Evolutionary conservation across 257 asterid species (phyloP).

Genomic region (Solanum ossicruentum): DNA sequence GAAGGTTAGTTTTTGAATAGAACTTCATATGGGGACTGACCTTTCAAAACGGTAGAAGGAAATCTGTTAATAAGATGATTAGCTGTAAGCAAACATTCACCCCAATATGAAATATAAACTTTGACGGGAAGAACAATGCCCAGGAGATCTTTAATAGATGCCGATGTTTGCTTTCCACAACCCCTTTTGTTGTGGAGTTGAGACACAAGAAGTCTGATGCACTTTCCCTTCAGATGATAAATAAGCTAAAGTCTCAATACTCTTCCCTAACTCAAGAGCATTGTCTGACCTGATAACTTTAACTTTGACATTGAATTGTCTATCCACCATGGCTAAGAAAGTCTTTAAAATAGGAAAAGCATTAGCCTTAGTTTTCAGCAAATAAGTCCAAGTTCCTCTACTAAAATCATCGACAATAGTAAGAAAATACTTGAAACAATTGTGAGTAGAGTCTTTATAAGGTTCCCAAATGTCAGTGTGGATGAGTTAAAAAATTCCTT

Average conservation of each 20-base stretch:
- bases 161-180: background rate
- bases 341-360: background rate
- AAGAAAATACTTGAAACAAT: background rate
- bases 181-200: background rate
- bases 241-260: background rate
- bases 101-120: too few relatives aligned
- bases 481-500: too few relatives aligned
- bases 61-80: background rate
- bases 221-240: background rate
- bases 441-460: background rate
- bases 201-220: background rate
- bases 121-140: background rate
- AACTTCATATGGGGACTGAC: background rate
- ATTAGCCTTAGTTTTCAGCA: too few relatives aligned
- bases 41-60: background rate
- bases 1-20: background rate
- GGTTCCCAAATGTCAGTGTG: background rate
- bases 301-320: background rate
- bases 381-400: background rate
- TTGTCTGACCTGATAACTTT: too few relatives aligned
- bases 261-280: too few relatives aligned
- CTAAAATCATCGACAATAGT: background rate
- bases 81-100: background rate
- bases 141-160: background rate
- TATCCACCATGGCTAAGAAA: too few relatives aligned